Base-by-base conservation (phyloP, 2,329 filamentous ascomycete species). In the Penicillium sp. region DNA sequence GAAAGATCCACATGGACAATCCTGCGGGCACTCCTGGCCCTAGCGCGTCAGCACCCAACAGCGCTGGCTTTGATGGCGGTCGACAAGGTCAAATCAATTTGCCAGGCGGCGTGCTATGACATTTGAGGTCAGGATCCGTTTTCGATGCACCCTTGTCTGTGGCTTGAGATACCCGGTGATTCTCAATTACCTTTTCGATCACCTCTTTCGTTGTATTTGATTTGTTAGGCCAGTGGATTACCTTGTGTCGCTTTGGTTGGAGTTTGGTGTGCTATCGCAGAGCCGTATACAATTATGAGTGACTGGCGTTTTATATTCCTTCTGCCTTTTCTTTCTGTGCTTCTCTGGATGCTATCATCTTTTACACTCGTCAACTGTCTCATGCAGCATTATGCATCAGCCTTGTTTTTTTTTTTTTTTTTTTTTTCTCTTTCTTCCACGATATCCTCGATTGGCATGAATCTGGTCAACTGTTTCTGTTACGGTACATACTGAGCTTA, bases 1-100 rank as follows among this genome's bases (percentile, higher is more conserved):
- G 94, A 50, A 82, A 86, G 62, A 81, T 83, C n/a, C 81, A 82
- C 50, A 74, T 78, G 9, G 63, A 62, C 30, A 65, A 61, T 50
- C 62, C 63, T 29, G 57, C 64, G 48, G 45, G 57, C n/a, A 60
- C 54, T 48, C 14, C 49, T 8, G 55, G 55, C 7, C 36, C 46
- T 35, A 44, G 49, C 11, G 63, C 64, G 3, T 64, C 68, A 13
- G 63, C 66, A 26, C 70, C 70, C 7, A 69, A 66, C 27, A 70
- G 68, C 39, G 68, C 69, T 11, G 65, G 67, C 13, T 71, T 71
- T 40, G 64, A 69, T 18, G 55, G 53, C 27, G 47, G 34, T 13
- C 61, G 61, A 46, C 66, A 61, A 53, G 66, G 60, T 27, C 68
- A 69, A 51, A 70, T 71, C 55, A 67, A 71, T 47, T 50, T 71